Base-by-base conservation (phyloP, 164 flowering plant genomes). In the Nelumbo lutea region DNA sequence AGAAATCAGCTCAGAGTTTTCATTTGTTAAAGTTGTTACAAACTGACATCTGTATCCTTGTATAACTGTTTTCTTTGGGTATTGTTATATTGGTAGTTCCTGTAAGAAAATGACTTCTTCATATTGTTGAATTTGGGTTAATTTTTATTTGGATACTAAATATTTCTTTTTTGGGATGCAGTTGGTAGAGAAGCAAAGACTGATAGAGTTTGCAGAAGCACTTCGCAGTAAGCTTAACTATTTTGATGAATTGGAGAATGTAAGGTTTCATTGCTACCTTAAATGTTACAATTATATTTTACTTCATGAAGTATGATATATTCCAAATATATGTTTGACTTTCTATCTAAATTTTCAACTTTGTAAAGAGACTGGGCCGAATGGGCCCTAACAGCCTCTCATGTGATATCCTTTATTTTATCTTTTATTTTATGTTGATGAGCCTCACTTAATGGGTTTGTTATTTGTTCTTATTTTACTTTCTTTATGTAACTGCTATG, bases 201-300 rank as follows among this genome's bases (percentile, higher is more conserved):
- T 92, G 69, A 79, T 90, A 55, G 96, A 90, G 73, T 92, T 95
- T 81, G 93, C 96, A 3, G 99, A 95, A 68, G 97, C 98, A 45
- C 89, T 95, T 78, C 89, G 90, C 65, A 87, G 80, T 73, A 95
- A 88, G 80, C 98, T 92, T 73, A 91, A 89, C 74, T 92, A 90
- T 78, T 95, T 92, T 77, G 98, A 95, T 80, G 98, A 92, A 85
- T 81, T 95, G 88, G 99, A 95, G 88, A 95, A 95, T 89, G 99
- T 95, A 92, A 90, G 94, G 82, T 82, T 87, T 81, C 82, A 72
- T 69, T 72, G 70, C 75, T 72, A 52, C 44, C 77, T 74, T 78
- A 52, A 27, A 27, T 27, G 27, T 27, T 27, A 27, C 27, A 27
- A 27, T 27, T 27, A 27, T 27, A 27, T 27, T 27, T 27, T 27